phyloP scores from a whole-genome alignment of 257 asterid species.

The Jasminum sambac region DNA sequence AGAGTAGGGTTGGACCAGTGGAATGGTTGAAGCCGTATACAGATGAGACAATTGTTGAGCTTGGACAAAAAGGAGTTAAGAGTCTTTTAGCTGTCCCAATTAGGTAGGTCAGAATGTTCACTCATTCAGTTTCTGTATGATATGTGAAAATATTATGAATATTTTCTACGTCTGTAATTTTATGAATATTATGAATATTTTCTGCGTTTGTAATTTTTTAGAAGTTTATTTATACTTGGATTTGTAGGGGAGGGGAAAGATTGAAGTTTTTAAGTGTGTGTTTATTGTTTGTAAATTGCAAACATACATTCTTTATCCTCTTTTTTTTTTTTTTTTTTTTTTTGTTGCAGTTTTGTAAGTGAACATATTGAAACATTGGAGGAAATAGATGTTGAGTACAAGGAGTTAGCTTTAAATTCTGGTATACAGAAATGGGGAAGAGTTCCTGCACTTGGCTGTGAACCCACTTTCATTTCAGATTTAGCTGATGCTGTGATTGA shows the following conservation, averaged over 20 bases:
- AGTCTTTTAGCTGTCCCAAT: conserved; percentile 98
- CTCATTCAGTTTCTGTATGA: conserved; percentile 9
- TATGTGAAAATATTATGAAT: neutral
- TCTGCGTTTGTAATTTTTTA: neutral
- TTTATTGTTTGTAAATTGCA: conserved; percentile 22
- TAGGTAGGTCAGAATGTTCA: conserved; percentile 48
- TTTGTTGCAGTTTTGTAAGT: conserved; percentile 93
- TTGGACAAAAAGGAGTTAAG: conserved; percentile 88
- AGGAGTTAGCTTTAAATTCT: conserved; percentile 91
- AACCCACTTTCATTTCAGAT: conserved; percentile 88
- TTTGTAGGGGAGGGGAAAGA: neutral
- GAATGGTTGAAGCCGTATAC: conserved; percentile 99
- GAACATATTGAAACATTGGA: conserved; percentile 98
- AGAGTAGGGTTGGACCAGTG: conserved; percentile 99
- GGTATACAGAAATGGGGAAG: conserved; percentile 98
- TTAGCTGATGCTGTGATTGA: conserved; percentile 98
- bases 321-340: conserved; percentile 18
- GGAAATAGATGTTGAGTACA: conserved; percentile 98
- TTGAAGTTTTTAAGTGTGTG: conserved; percentile 6
- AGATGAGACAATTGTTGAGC: conserved; percentile 89
- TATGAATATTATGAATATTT: neutral
- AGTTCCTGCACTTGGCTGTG: conserved; percentile 96
- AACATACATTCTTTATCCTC: conserved; percentile 18
- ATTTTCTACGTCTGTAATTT: neutral
- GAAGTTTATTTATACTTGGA: neutral